phyloP scores from a whole-genome alignment of 1,139 yeast species.

The Lodderomyces beijingensis region DNA sequence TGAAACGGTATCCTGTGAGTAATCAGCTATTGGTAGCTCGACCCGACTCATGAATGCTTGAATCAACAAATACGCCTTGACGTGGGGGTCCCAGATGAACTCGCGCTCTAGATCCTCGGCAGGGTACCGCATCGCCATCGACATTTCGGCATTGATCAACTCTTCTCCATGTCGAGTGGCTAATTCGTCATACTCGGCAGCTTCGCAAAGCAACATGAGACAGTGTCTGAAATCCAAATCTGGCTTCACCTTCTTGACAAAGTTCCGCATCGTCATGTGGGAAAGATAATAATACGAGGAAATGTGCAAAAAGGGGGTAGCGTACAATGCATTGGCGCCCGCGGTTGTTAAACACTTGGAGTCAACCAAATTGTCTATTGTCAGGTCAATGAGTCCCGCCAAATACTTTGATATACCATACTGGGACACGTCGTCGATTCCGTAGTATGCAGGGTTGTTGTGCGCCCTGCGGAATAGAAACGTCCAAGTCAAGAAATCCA shows the following conservation, averaged over 20 bases:
- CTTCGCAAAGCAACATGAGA: constrained; percentile 67
- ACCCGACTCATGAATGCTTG: constrained; percentile 85
- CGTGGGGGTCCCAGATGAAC: constrained; percentile 94
- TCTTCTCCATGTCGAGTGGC: constrained; percentile 97
- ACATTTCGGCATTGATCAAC: constrained; percentile 84
- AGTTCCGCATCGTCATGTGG: constrained; percentile 77
- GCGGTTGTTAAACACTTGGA: constrained; percentile 63
- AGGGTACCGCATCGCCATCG: constrained; percentile 73
- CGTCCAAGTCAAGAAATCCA: constrained; percentile 94
- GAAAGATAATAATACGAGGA: constrained; percentile 92
- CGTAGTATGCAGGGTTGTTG: constrained; percentile 93
- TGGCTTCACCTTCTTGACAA: constrained; percentile 49
- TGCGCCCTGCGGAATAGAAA: constrained; percentile 90
- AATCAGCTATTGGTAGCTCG: constrained; percentile 92
- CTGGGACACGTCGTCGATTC: constrained; percentile 66
- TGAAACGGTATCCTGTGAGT: constrained; percentile 88
- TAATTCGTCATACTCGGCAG: constrained; percentile 85
- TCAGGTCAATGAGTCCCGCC: constrained; percentile 65
- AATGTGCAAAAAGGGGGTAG: constrained; percentile 83
- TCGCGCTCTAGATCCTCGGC: constrained; percentile 62
- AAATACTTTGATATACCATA: constrained; percentile 70
- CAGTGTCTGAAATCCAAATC: constrained; percentile 64
- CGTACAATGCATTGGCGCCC: constrained; percentile 49
- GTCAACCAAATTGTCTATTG: constrained; percentile 63
- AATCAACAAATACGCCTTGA: constrained; percentile 76